Percentiles rank a stretch among this genome's conserved stretches.
phyloP scores from a whole-genome alignment of 805 yeast genomes.

The Saccharomycopsis oosterbeekiorum region DNA sequence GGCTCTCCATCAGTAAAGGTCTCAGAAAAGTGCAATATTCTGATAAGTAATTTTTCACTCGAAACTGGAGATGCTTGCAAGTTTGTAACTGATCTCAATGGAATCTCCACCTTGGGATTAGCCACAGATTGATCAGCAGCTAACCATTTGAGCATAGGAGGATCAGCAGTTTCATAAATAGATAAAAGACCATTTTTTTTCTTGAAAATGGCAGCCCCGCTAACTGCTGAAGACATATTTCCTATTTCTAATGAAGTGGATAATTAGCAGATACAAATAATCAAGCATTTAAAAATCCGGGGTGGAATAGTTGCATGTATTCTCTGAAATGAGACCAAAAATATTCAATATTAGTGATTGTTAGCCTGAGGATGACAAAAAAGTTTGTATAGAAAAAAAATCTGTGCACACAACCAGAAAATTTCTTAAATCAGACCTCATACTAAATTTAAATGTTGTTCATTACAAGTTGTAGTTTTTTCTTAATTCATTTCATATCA shows the following conservation, averaged over 20 bases:
- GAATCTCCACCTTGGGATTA: slow-evolving; percentile 32
- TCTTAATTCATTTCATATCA: not conserved
- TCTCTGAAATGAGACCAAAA: not conserved
- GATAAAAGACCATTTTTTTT: slow-evolving; percentile 37
- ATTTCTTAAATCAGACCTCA: too few species aligned
- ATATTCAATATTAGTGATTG: not conserved
- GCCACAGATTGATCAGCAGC: slow-evolving; percentile 39
- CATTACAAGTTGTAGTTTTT: not conserved
- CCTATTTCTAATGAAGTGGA: not conserved
- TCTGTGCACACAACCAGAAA: too few species aligned
- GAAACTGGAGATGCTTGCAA: slow-evolving; percentile 64
- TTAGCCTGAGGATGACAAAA: too few species aligned
- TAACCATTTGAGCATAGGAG: slow-evolving; percentile 49
- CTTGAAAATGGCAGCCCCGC: slow-evolving; percentile 17
- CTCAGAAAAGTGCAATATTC: slow-evolving; percentile 37
- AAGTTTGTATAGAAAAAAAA: too few species aligned
- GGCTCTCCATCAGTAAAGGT: slow-evolving; percentile 22
- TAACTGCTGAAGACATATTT: slow-evolving; percentile 5
- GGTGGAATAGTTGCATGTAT: not conserved
- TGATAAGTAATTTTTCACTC: slow-evolving; percentile 57
- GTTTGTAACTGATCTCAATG: slow-evolving; percentile 34
- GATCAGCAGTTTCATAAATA: slow-evolving; percentile 45
- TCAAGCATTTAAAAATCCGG: not conserved
- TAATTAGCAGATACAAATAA: too few species aligned
- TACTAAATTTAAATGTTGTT: too few species aligned